These are phyloP conservation scores for Auricularia sp. DNA, from an alignment of 768 basidiomycete species.

Conservation along the genomic window DNA sequence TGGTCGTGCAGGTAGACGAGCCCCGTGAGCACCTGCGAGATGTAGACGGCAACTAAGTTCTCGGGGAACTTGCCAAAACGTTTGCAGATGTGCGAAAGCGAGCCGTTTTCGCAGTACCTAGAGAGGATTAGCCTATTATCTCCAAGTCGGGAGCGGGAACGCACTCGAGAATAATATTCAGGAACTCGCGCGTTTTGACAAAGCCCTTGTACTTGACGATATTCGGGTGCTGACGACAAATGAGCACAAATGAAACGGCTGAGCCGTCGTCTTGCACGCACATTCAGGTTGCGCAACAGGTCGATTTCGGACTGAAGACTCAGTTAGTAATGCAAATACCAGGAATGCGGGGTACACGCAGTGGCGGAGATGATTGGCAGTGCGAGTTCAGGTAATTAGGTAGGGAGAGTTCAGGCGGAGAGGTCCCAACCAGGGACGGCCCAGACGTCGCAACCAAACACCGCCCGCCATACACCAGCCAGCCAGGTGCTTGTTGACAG, in stretches of 20 bases:
- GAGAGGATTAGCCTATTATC: slow-evolving; percentile 27
- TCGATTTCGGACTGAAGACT: slow-evolving; percentile 81
- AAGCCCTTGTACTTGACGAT: slow-evolving; percentile 99
- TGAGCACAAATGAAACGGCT: background rate
- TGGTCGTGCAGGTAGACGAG: slow-evolving; percentile 96
- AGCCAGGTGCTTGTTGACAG: too few species aligned
- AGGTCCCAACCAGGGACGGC: too few species aligned
- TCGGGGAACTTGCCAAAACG: slow-evolving; percentile 99
- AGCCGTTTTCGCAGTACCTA: slow-evolving; percentile 92
- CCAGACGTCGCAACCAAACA: too few species aligned
- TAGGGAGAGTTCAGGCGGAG: too few species aligned
- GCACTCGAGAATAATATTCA: slow-evolving; percentile 91
- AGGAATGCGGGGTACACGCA: background rate
- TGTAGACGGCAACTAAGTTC: slow-evolving; percentile 90
- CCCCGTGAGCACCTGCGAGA: slow-evolving; percentile 92
- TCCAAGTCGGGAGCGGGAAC: slow-evolving; percentile 24
- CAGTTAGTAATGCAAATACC: background rate
- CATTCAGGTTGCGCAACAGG: slow-evolving; percentile 91
- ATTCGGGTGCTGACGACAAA: slow-evolving; percentile 64
- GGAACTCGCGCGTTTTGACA: slow-evolving; percentile 84
- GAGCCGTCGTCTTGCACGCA: slow-evolving; percentile 26
- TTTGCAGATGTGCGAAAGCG: slow-evolving; percentile 88
- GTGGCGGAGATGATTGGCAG: too few species aligned
- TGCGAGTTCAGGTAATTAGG: too few species aligned
- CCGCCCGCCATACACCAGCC: too few species aligned